Base-by-base conservation (phyloP, 2,329 filamentous ascomycete genomes). In the Ilyonectria mors-panacis region DNA sequence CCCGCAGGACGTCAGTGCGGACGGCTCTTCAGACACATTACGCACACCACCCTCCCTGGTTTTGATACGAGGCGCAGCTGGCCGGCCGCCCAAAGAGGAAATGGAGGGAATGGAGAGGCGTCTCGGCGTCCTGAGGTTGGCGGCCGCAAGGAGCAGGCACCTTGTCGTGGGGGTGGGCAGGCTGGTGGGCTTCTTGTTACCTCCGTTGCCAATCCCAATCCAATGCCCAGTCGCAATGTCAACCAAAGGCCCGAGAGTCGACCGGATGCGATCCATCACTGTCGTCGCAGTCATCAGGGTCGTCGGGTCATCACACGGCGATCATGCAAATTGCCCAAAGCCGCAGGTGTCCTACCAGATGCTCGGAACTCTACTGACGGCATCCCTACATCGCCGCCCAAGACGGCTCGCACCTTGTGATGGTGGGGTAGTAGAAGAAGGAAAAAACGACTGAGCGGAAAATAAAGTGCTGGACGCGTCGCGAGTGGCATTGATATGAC, bases 61-160 rank as follows among this genome's bases (percentile, higher is more conserved):
- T 68, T 53, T 70, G 67, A 71, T 67, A 65, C 56, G 59, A 71
- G 71, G 62, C 64, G 65, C 67, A 63, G 42, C 61, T 54, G 47
- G 28, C 19, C 51, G 66, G 48, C 19, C 28, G 65, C 70, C 75
- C 60, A 55, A 73, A 74, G 57, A 51, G 70, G 73, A 67, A 75
- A 59, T 57, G 62, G 56, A 42, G 39, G 39, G 17, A n/a, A 42
- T 42, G 39, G 47, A 51, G 61, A 67, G 65, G 59, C 53, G 21
- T 45, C 58, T 68, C 64, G 66, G 67, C 67, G 61, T 74, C 72
- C 72, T 75, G 72, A 72, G 66, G 65, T 70, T 72, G 64, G 66
- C 73, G 73, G 73, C 70, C 73, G 73, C 70, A 75, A 63, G 66
- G 64, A 66, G 53, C 65, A 66, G 33, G 59, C 66, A 71, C 56